Evolutionary conservation across 148 eudicot species (phyloP).

Genomic region (Rhododendron henanense): DNA sequence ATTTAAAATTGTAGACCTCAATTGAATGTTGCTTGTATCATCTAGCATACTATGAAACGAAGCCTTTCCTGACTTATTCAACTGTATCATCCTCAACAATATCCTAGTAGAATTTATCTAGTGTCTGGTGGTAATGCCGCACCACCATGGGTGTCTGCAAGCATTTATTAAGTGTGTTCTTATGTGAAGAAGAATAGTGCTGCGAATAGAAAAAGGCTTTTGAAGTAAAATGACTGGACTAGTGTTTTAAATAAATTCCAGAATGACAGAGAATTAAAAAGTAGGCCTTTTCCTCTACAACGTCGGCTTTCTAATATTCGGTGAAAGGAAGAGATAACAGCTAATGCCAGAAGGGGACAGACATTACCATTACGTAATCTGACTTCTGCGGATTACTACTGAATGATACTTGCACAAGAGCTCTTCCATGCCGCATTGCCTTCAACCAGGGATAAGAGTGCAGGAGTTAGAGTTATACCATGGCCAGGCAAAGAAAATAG

Average conservation of each 20-base stretch:
- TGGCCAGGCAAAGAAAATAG: background rate
- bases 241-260: background rate
- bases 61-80: background rate
- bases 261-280: background rate
- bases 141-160: background rate
- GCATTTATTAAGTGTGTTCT: background rate
- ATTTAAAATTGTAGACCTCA: background rate
- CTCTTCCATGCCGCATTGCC: slow-evolving; percentile 63
- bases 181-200: background rate
- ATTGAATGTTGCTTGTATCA: background rate
- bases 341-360: slow-evolving; percentile 1
- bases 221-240: background rate
- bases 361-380: slow-evolving; percentile 60
- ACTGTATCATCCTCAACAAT: background rate
- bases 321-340: background rate
- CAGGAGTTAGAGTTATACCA: slow-evolving; percentile 6
- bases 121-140: background rate
- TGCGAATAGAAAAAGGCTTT: background rate
- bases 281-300: background rate
- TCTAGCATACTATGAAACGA: slow-evolving; percentile 1
- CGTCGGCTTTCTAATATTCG: background rate
- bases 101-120: background rate
- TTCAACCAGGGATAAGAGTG: slow-evolving; percentile 23
- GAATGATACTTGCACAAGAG: slow-evolving; percentile 57
- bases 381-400: slow-evolving; percentile 47